phyloP scores from a whole-genome alignment of 192 early-diverging fungal genomes.

The Rhizoclosmatium sp. region DNA sequence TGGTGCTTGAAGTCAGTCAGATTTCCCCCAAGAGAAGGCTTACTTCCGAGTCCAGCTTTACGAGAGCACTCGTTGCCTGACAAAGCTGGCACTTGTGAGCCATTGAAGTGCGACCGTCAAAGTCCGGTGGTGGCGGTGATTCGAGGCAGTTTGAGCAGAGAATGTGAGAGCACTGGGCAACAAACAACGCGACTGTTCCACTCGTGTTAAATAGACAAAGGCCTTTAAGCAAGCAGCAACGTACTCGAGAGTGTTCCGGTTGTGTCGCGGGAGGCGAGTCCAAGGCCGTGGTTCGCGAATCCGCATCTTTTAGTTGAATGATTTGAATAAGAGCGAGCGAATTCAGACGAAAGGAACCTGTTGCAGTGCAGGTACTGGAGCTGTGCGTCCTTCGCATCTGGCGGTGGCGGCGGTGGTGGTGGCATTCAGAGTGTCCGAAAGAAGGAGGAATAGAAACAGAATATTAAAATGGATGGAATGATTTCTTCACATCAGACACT shows the following conservation, averaged over 20 bases:
- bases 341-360: not conserved
- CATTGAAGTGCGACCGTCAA: not conserved
- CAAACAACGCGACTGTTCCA: not conserved
- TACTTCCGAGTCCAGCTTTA: not conserved
- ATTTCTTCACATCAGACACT: not conserved
- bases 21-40: not conserved
- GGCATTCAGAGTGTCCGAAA: not conserved
- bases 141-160: conserved; percentile 19
- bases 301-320: too few relatives aligned
- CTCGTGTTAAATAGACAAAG: too few relatives aligned
- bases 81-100: conserved; percentile 20
- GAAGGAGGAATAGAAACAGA: not conserved
- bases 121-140: not conserved
- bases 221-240: too few relatives aligned
- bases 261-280: not conserved
- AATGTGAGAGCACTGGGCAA: conserved; percentile 28
- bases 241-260: not conserved
- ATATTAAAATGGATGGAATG: not conserved
- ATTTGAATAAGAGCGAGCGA: too few relatives aligned
- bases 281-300: not conserved
- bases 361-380: conserved; percentile 29
- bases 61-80: not conserved
- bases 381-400: conserved; percentile 5
- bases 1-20: too few relatives aligned
- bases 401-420: not conserved